Evolutionary conservation across 768 basidiomycete genomes (phyloP).

Genomic region (Collybia sordida): DNA sequence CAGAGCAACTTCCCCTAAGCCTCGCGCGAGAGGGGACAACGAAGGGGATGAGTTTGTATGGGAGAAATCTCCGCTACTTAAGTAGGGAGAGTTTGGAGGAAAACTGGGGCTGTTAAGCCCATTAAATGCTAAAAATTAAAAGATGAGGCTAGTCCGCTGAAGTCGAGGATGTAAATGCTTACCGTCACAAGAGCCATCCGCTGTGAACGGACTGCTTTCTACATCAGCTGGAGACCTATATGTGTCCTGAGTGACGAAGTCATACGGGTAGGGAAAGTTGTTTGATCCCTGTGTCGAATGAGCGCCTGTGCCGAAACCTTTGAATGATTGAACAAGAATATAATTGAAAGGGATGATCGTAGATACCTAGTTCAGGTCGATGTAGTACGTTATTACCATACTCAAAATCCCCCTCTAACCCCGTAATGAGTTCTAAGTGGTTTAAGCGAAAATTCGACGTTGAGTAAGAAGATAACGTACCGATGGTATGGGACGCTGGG

Average conservation of each 20-base stretch:
- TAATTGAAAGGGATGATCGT: too few relatives aligned
- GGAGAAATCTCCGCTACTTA: neutral
- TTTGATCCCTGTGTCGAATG: neutral
- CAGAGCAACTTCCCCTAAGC: neutral
- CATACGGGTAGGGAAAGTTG: neutral
- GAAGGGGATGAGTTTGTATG: neutral
- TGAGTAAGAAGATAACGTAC: too few relatives aligned
- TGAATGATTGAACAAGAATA: neutral
- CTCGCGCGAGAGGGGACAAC: neutral
- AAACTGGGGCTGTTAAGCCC: neutral
- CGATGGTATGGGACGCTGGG: too few relatives aligned
- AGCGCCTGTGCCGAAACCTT: neutral
- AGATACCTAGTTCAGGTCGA: neutral
- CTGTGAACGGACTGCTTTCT: neutral
- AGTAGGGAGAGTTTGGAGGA: neutral
- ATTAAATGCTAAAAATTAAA: neutral
- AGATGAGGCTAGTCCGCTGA: neutral
- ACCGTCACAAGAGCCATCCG: neutral
- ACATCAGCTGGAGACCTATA: neutral
- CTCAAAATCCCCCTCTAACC: neutral
- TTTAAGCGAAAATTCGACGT: neutral
- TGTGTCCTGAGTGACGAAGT: neutral
- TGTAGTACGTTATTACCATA: neutral
- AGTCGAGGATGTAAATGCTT: neutral
- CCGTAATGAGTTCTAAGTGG: neutral